phyloP scores from a whole-genome alignment of 2,329 filamentous ascomycete genomes.

The Penicillium sp. region DNA sequence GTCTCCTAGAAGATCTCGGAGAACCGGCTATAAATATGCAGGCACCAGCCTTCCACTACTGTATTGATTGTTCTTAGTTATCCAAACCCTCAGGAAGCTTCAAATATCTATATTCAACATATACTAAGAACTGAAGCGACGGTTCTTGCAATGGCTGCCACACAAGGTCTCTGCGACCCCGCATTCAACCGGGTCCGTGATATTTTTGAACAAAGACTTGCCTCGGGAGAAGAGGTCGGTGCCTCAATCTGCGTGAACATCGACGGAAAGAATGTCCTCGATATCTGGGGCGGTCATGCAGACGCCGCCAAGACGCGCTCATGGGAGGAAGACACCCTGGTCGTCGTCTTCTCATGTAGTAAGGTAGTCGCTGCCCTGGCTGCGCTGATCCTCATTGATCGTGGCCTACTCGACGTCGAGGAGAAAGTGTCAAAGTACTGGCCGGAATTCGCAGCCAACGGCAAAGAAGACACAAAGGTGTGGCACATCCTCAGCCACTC shows the following conservation, averaged over 20 bases:
- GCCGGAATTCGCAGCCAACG: slow-evolving; percentile 36
- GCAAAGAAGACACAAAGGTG: slow-evolving; percentile 31
- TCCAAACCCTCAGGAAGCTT: neutral
- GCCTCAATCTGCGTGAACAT: slow-evolving; percentile 46
- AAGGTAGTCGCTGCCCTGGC: slow-evolving; percentile 31
- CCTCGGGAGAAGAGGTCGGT: slow-evolving; percentile 45
- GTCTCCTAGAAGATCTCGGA: neutral
- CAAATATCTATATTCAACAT: neutral
- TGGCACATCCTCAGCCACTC: slow-evolving; percentile 28
- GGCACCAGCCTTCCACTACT: neutral
- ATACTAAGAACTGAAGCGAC: neutral
- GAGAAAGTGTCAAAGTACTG: slow-evolving; percentile 33
- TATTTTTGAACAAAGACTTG: slow-evolving; percentile 38
- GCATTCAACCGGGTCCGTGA: slow-evolving; percentile 39
- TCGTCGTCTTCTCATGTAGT: slow-evolving; percentile 28
- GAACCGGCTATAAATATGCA: neutral
- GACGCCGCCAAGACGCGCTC: slow-evolving; percentile 33
- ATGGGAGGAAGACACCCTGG: slow-evolving; percentile 39
- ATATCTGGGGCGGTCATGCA: slow-evolving; percentile 42
- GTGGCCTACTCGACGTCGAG: slow-evolving; percentile 27
- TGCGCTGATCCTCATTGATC: slow-evolving; percentile 26
- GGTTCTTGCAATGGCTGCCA: slow-evolving; percentile 18
- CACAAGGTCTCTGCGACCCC: slow-evolving; percentile 41
- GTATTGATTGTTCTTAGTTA: too few relatives aligned
- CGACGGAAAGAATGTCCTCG: slow-evolving; percentile 51